Conservation (phyloP, 2,329 filamentous ascomycete genomes). For the Bipolaris gigantea region DNA sequence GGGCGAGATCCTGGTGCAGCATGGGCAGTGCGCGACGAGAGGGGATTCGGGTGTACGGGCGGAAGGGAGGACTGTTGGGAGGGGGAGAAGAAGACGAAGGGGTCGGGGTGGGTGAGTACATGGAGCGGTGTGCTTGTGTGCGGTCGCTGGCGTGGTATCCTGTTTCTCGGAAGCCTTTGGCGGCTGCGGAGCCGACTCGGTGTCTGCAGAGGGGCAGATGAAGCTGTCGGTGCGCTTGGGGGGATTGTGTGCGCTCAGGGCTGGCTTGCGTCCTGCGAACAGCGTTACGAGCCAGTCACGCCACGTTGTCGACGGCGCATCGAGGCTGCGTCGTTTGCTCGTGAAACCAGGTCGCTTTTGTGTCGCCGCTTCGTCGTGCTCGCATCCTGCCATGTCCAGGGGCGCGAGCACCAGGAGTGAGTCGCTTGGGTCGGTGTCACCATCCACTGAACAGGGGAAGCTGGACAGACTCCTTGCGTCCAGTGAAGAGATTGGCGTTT, state of each 20-base stretch:
- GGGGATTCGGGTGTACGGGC: not conserved
- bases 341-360: not conserved
- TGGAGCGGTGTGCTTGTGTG: not conserved
- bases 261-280: slow-evolving; percentile 14
- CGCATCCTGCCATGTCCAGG: not conserved
- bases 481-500: not conserved
- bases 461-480: not conserved
- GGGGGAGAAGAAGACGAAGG: too few relatives aligned
- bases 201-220: not conserved
- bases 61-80: slow-evolving; percentile 1
- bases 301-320: not conserved
- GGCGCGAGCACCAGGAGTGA: slow-evolving; percentile 3
- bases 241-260: not conserved
- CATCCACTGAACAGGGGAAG: not conserved
- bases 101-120: not conserved
- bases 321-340: not conserved
- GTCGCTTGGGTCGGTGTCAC: slow-evolving; percentile 4
- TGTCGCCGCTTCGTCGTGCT: not conserved
- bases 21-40: not conserved
- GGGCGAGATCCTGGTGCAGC: not conserved
- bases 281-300: slow-evolving; percentile 12
- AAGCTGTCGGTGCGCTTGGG: not conserved
- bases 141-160: not conserved
- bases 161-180: not conserved
- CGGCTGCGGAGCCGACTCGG: not conserved